Evolutionary conservation across 2,329 filamentous ascomycete species (phyloP).

Genomic region (Pleomassaria siparia): DNA sequence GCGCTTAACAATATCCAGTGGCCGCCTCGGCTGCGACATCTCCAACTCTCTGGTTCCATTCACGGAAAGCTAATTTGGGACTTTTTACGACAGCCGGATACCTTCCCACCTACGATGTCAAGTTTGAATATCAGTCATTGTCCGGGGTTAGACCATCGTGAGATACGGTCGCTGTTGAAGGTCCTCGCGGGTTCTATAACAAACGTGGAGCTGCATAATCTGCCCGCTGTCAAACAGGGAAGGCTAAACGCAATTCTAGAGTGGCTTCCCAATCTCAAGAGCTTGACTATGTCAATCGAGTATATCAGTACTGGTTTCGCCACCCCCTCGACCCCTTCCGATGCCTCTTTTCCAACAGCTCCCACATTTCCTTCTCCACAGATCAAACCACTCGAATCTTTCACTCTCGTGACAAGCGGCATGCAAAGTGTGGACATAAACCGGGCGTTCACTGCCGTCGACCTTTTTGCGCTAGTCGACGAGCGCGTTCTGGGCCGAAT

Average conservation of each 20-base stretch:
- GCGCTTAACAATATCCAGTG: constrained; percentile 38
- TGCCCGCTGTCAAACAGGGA: constrained; percentile 43
- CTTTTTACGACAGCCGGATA: constrained; percentile 34
- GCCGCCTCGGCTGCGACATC: constrained; percentile 47
- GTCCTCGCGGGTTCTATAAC: constrained; percentile 37
- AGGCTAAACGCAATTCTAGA: constrained; percentile 45
- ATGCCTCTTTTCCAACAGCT: not conserved
- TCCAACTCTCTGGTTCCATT: constrained; percentile 49
- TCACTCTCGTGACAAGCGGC: constrained; percentile 46
- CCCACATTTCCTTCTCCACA: not conserved
- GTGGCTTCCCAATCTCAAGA: constrained; percentile 42
- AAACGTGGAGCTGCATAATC: constrained; percentile 42
- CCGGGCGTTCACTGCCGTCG: constrained; percentile 44
- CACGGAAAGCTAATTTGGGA: constrained; percentile 46
- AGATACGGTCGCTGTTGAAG: constrained; percentile 42
- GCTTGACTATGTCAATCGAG: constrained; percentile 49
- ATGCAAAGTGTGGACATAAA: constrained; percentile 31
- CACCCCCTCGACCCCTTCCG: not conserved
- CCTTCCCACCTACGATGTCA: constrained; percentile 32
- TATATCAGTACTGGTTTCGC: constrained; percentile 44
- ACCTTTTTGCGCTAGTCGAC: constrained; percentile 46
- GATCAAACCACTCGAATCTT: constrained; percentile 37
- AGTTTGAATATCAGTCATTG: constrained; percentile 46
- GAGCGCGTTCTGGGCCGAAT: constrained; percentile 44
- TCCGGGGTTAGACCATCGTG: constrained; percentile 40